Percentiles rank a stretch among this genome's conserved stretches.
These are phyloP conservation scores for Neoboletus magnificus DNA, from an alignment of 768 basidiomycete species.

Conservation along the genomic window DNA sequence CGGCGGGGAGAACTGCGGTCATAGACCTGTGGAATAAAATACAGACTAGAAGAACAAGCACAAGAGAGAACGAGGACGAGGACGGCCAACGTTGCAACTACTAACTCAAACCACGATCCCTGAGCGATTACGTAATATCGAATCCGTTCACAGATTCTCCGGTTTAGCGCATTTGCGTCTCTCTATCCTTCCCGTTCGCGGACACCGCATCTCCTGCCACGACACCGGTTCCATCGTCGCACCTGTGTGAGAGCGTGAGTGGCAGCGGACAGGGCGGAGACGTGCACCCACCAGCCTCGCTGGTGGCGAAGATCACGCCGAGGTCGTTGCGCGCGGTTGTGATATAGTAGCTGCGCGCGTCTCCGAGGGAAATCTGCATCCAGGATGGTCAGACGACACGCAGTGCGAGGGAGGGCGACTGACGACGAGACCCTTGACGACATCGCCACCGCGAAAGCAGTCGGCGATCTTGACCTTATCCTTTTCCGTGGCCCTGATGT, in stretches of 20 bases:
- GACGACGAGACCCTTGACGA: constrained; percentile 84
- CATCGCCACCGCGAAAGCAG: constrained; percentile 90
- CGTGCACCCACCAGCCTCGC: constrained; percentile 67
- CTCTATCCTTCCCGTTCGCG: constrained; percentile 74
- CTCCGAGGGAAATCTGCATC: constrained; percentile 81
- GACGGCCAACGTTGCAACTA: constrained; percentile 11
- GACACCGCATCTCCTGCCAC: constrained; percentile 90
- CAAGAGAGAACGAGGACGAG: not conserved
- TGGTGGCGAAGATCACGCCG: constrained; percentile 87
- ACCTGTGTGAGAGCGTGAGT: constrained; percentile 40
- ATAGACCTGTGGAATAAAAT: constrained; percentile 33
- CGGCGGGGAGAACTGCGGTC: constrained; percentile 64
- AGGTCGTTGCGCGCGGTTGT: constrained; percentile 89
- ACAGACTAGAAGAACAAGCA: constrained; percentile 22
- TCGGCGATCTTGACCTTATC: constrained; percentile 87
- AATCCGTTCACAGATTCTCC: constrained; percentile 46
- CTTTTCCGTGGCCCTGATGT: constrained; percentile 87
- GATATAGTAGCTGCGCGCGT: constrained; percentile 88
- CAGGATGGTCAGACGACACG: constrained; percentile 5
- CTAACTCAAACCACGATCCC: constrained; percentile 15
- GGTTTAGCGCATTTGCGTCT: constrained; percentile 87
- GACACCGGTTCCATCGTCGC: constrained; percentile 82
- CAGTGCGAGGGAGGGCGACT: constrained; percentile 25
- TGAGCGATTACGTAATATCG: constrained; percentile 20
- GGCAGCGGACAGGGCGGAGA: not conserved